Percentiles rank a stretch among this genome's conserved stretches.
Conservation (phyloP, 1,284 basidiomycete species). For the Rugiboletus extremiorientalis region DNA sequence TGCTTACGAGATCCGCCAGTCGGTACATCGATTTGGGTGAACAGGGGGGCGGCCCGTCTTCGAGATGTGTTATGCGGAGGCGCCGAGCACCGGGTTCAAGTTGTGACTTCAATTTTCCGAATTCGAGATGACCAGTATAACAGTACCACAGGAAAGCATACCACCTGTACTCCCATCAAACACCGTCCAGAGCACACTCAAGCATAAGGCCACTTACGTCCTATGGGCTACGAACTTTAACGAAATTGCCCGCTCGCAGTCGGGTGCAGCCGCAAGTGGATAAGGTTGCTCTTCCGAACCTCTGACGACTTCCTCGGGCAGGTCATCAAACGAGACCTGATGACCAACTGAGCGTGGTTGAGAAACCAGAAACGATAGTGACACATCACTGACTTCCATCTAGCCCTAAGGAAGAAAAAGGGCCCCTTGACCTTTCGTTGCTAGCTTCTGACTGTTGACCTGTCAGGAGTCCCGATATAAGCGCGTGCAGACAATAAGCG, state of each 20-base stretch:
- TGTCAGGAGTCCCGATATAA: not conserved
- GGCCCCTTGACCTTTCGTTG: not conserved
- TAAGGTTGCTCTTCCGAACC: not conserved
- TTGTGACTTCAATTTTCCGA: constrained; percentile 25
- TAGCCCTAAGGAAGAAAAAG: constrained; percentile 11
- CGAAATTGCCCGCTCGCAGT: constrained; percentile 6
- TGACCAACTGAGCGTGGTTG: constrained; percentile 10
- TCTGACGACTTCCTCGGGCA: constrained; percentile 6
- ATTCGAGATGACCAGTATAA: constrained; percentile 28
- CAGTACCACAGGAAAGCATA: constrained; percentile 33
- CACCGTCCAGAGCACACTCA: not conserved
- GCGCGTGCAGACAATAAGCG: not conserved
- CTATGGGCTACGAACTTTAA: constrained; percentile 27
- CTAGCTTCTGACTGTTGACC: constrained; percentile 5
- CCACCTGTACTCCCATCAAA: constrained; percentile 21
- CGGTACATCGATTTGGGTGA: constrained; percentile 36
- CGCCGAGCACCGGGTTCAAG: not conserved
- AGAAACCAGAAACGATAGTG: not conserved
- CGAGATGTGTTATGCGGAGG: not conserved
- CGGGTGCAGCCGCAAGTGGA: not conserved
- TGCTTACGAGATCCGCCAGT: constrained; percentile 26
- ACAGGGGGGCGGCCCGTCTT: constrained; percentile 19
- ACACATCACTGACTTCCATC: constrained; percentile 5
- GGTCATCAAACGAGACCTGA: not conserved
- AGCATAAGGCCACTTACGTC: constrained; percentile 20